These are phyloP conservation scores for Hemisphaericaspora xylanilytica DNA, from an alignment of 1,139 yeast genomes.

Conservation along the genomic window DNA sequence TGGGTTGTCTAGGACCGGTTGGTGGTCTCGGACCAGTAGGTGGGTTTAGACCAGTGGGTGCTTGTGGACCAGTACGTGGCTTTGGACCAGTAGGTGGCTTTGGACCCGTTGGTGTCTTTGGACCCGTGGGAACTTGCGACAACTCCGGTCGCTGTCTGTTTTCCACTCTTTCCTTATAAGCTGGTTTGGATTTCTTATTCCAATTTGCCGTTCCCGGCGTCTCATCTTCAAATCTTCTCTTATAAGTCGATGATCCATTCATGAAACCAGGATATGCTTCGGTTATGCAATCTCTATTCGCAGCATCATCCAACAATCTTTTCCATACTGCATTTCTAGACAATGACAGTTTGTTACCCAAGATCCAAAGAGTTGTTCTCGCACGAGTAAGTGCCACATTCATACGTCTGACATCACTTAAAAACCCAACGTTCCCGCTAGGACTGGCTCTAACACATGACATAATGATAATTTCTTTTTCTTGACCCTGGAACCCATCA, in stretches of 20 bases:
- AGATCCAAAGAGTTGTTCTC: slow-evolving; percentile 83
- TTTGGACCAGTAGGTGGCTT: too few relatives aligned
- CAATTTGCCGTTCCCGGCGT: not conserved
- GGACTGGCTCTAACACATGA: slow-evolving; percentile 91
- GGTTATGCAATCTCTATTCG: slow-evolving; percentile 37
- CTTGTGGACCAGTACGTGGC: too few relatives aligned
- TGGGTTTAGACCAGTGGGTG: too few relatives aligned
- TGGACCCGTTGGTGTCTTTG: too few relatives aligned
- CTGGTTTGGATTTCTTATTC: not conserved
- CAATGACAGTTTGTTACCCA: slow-evolving; percentile 74
- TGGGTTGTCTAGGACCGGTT: not conserved
- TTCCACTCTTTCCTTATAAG: not conserved
- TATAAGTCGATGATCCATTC: slow-evolving; percentile 4
- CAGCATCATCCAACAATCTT: slow-evolving; percentile 62
- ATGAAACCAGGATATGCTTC: slow-evolving; percentile 42
- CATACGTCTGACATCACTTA: slow-evolving; percentile 89
- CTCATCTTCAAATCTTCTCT: slow-evolving; percentile 4
- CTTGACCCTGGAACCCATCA: slow-evolving; percentile 98
- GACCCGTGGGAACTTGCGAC: not conserved
- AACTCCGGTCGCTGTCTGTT: slow-evolving; percentile 3
- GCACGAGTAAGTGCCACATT: slow-evolving; percentile 96
- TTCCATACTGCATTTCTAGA: slow-evolving; percentile 66
- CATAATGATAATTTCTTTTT: slow-evolving; percentile 87
- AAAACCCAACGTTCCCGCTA: slow-evolving; percentile 73
- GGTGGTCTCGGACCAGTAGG: too few relatives aligned